Conservation (phyloP, 2,329 filamentous ascomycete genomes). For the Scedosporium dehoogii region DNA sequence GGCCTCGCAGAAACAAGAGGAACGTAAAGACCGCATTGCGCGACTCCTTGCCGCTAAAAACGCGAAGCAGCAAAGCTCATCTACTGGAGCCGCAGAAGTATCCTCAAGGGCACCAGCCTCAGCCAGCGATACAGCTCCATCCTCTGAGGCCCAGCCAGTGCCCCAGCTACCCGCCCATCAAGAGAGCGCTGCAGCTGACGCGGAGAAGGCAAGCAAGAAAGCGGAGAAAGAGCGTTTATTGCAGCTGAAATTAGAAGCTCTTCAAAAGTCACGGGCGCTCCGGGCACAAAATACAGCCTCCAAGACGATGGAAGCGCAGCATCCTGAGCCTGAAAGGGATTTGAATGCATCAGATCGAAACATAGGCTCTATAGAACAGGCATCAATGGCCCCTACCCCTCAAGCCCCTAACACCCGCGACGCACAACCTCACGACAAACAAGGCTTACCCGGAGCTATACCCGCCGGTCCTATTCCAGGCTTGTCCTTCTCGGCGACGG, state of each 20-base stretch:
- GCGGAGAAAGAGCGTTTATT: conserved; percentile 64
- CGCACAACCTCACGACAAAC: not conserved
- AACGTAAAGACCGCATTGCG: conserved; percentile 68
- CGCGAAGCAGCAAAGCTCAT: conserved; percentile 32
- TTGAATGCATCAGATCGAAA: not conserved
- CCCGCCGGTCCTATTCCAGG: conserved; percentile 23
- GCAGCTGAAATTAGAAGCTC: conserved; percentile 67
- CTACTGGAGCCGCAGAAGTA: conserved; percentile 6
- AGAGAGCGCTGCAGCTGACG: not conserved
- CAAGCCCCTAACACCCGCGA: not conserved
- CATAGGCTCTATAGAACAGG: not conserved
- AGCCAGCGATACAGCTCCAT: not conserved
- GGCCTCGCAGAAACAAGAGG: conserved; percentile 34
- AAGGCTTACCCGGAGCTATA: conserved; percentile 4
- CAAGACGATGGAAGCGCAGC: conserved; percentile 3
- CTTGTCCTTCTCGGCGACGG: conserved; percentile 22
- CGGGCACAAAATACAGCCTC: conserved; percentile 25
- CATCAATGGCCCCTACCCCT: not conserved
- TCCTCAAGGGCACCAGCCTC: not conserved
- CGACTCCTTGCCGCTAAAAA: conserved; percentile 65
- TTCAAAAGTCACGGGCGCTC: conserved; percentile 49
- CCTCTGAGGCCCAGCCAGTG: not conserved
- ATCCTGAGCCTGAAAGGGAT: not conserved
- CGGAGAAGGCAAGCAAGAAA: conserved; percentile 18
- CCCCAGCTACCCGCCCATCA: not conserved